Base-by-base conservation (phyloP, 768 basidiomycete species). In the Xerocomellus dryophilus region DNA sequence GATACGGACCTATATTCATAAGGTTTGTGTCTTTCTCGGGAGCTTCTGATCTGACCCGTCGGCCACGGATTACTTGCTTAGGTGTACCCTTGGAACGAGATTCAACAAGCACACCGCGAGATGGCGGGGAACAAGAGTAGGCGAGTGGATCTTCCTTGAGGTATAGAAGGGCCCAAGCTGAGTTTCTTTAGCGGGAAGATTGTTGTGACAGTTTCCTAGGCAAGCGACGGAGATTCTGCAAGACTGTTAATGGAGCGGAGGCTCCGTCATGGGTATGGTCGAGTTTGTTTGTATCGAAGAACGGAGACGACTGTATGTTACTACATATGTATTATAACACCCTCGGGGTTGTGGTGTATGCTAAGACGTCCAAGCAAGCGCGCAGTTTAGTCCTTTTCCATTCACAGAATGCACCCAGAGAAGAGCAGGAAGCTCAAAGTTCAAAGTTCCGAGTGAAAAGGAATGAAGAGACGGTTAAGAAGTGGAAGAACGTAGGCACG, bases 51-150 rank as follows among this genome's bases (percentile, higher is more conserved):
- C 21, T 54, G 41, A 50, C 25, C 61, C 60, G 57, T 50, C 45
- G 45, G 45, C 29, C 18, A 61, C 56, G 58, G 58, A 57, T 12
- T 10, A 35, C 27, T 34, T 54, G 43, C 10, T 38, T 55, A 92
- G 89, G 83, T 90, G 17, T 95, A 86, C 71, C 77, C 82, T 2
- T 93, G 89, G 90, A 78, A 79, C 12, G 77, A 90, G 47, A 90
- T 96, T 47, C 82, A 83, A 61, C 80, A 81, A 29, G 93, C 93
- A 2, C 91, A 93, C 58, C 76, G 78, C 56, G 90, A 90, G 71
- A 93, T 98, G 87, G 84, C 88, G 66, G 82, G 74, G 53, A 87
- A 93, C 64, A 78, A 75, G 70, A 86, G 81, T 59, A 77, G 72
- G 70, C 66, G 47, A 66, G 75, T 45, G 38, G 35, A 47, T 47